Evolutionary conservation across 2,329 filamentous ascomycete species (phyloP).

Genomic region (Ceratocystis lukuohia): DNA sequence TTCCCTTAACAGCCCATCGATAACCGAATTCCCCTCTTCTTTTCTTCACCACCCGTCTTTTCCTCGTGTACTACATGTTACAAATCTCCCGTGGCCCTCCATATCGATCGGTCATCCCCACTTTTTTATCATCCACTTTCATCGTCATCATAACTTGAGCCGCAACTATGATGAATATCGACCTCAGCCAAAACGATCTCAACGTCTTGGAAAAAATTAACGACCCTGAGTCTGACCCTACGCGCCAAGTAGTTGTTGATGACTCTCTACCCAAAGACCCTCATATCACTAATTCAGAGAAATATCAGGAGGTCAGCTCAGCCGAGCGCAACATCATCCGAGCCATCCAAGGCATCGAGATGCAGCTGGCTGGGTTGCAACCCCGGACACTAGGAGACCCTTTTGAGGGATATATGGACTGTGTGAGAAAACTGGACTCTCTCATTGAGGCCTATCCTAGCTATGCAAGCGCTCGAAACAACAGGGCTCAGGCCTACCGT

Average conservation of each 20-base stretch:
- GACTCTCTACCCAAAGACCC: conserved; percentile 43
- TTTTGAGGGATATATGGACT: conserved; percentile 34
- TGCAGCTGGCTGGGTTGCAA: conserved; percentile 35
- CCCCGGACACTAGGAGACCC: conserved; percentile 29
- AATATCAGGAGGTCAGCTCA: conserved; percentile 39
- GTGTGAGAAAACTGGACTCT: conserved; percentile 36
- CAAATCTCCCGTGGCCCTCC: neutral
- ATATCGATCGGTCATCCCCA: neutral
- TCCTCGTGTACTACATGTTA: neutral
- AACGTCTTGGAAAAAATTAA: conserved; percentile 53
- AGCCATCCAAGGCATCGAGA: conserved; percentile 42
- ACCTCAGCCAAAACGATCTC: conserved; percentile 45
- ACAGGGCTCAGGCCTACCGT: conserved; percentile 55
- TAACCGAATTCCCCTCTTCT: neutral
- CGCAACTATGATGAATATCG: conserved; percentile 34
- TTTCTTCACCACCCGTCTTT: neutral
- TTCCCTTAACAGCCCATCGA: neutral
- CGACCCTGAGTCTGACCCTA: conserved; percentile 50
- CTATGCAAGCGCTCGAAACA: conserved; percentile 63
- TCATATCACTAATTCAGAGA: conserved; percentile 36
- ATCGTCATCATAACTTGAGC: neutral
- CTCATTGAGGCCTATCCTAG: conserved; percentile 45
- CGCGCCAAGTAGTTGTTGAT: conserved; percentile 41
- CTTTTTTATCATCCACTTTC: neutral
- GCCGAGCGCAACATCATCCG: conserved; percentile 42